phyloP scores from a whole-genome alignment of 2,329 filamentous ascomycete genomes.

The Exophiala xenobiotica region DNA sequence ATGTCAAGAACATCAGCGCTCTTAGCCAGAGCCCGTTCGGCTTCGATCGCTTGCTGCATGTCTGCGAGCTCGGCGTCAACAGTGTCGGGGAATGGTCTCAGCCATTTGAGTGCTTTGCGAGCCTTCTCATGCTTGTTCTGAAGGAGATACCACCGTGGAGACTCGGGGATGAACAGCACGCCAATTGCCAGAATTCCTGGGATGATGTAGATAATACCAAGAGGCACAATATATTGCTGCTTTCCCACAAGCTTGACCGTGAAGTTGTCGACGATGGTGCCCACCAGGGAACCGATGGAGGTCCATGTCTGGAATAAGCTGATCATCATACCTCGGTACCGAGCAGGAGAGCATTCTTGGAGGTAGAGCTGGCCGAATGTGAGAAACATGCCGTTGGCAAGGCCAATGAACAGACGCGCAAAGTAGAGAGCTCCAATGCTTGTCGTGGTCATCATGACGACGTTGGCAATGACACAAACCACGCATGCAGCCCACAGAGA shows the following conservation, averaged over 20 bases:
- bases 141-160: conserved; percentile 36
- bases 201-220: conserved; percentile 36
- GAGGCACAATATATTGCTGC: conserved; percentile 40
- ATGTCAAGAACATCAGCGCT: conserved; percentile 47
- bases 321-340: conserved; percentile 51
- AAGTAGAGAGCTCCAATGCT: conserved; percentile 56
- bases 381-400: conserved; percentile 60
- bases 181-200: conserved; percentile 33
- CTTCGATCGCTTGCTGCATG: conserved; percentile 38
- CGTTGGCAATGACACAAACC: conserved; percentile 52
- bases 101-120: conserved; percentile 38
- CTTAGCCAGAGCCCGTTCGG: conserved; percentile 38
- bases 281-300: conserved; percentile 42
- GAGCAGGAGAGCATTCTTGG: conserved; percentile 53
- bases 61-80: conserved; percentile 37
- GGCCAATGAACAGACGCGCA: conserved; percentile 55
- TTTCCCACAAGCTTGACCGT: conserved; percentile 39
- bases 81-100: conserved; percentile 36
- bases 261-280: conserved; percentile 50
- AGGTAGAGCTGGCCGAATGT: conserved; percentile 55
- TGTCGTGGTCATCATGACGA: conserved; percentile 59
- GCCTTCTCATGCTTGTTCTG: conserved; percentile 35
- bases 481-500: conserved; percentile 51
- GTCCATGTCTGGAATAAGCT: conserved; percentile 52
- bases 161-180: conserved; percentile 37